Conservation (phyloP, 2,329 filamentous ascomycete species). For the Coniochaeta pulveracea region DNA sequence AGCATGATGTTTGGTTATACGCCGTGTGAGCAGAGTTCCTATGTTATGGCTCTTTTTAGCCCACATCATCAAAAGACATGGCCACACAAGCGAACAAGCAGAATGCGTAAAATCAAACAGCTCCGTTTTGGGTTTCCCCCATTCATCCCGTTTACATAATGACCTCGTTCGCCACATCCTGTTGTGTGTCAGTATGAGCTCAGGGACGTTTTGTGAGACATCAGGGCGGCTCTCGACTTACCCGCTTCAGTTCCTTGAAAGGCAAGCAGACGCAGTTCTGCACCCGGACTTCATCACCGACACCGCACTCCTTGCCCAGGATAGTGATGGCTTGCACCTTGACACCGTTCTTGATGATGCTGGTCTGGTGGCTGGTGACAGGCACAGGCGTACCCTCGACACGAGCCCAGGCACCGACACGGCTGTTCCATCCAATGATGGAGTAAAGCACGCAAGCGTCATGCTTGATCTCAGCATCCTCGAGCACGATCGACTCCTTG, state of each 20-base stretch:
- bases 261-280: slow-evolving; percentile 97
- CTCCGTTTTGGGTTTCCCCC: too few relatives aligned
- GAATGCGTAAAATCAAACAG: too few relatives aligned
- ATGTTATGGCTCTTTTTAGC: too few relatives aligned
- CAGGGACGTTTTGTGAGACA: too few relatives aligned
- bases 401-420: slow-evolving; percentile 93
- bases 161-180: slow-evolving; percentile 79
- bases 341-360: slow-evolving; percentile 92
- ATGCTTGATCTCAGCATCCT: slow-evolving; percentile 92
- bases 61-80: too few relatives aligned
- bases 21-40: too few relatives aligned
- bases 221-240: too few relatives aligned
- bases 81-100: too few relatives aligned
- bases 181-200: slow-evolving; percentile 4
- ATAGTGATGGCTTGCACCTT: slow-evolving; percentile 99
- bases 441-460: slow-evolving; percentile 92
- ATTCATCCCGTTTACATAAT: slow-evolving; percentile 67
- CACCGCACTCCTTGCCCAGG: slow-evolving; percentile 87
- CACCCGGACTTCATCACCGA: slow-evolving; percentile 87
- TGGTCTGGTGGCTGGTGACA: slow-evolving; percentile 79
- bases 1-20: too few relatives aligned
- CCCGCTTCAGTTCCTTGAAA: slow-evolving; percentile 95
- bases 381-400: slow-evolving; percentile 92
- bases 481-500: slow-evolving; percentile 92
- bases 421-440: slow-evolving; percentile 94